A percentile compares a stretch with the other conserved stretches of the same genome.
These are phyloP conservation scores for Globisporangium cederbergense DNA, from an alignment of 352 stramenopile species.

Conservation along the genomic window DNA sequence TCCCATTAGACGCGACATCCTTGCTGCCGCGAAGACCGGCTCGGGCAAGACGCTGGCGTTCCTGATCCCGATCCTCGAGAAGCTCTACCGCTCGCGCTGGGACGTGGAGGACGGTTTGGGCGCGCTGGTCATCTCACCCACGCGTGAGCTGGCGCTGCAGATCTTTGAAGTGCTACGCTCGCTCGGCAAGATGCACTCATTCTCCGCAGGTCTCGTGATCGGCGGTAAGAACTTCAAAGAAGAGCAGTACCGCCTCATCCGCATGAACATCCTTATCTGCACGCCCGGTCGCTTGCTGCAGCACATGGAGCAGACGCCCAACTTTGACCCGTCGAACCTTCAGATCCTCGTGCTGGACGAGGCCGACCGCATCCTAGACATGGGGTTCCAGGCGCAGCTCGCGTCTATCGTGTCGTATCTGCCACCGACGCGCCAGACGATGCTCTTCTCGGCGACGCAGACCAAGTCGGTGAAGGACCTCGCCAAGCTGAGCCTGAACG, in stretches of 20 bases:
- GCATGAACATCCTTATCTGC: conserved; percentile 97
- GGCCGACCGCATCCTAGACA: conserved; percentile 98
- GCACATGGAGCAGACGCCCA: conserved; percentile 98
- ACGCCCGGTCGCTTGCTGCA: conserved; percentile 97
- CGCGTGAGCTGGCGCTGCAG: conserved; percentile 97
- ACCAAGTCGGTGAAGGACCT: conserved; percentile 97
- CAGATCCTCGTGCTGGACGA: conserved; percentile 98
- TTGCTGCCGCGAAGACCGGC: conserved; percentile 91
- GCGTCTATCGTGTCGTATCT: conserved; percentile 96
- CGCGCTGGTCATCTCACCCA: conserved; percentile 97
- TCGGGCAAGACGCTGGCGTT: conserved; percentile 94
- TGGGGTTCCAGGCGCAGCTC: conserved; percentile 99
- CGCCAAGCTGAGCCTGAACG: conserved; percentile 91
- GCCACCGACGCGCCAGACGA: conserved; percentile 91
- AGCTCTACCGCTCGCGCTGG: conserved; percentile 88
- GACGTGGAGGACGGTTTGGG: conserved; percentile 92
- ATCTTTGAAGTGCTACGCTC: conserved; percentile 98
- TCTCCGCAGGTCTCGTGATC: conserved; percentile 96
- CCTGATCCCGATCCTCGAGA: conserved; percentile 87
- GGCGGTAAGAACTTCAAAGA: conserved; percentile 95
- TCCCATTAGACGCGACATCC: conserved; percentile 73
- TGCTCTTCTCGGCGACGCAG: conserved; percentile 97
- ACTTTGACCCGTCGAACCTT: conserved; percentile 94
- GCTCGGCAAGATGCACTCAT: conserved; percentile 94
- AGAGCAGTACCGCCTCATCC: conserved; percentile 93